These are phyloP conservation scores for Isabelozyma pseudorhagii DNA, from an alignment of 805 yeast genomes.

Conservation along the genomic window DNA sequence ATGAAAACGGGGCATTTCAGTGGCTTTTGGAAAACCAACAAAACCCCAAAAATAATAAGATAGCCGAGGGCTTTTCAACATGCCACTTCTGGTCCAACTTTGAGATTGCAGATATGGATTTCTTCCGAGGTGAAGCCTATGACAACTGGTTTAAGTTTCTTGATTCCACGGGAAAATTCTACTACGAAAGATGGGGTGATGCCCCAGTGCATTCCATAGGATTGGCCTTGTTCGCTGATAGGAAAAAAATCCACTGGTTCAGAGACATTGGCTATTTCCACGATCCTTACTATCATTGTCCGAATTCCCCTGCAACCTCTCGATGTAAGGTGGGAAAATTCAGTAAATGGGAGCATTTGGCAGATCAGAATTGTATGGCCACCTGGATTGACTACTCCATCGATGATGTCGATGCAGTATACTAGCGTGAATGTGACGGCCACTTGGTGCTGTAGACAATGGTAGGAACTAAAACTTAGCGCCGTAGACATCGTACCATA, in stretches of 20 bases:
- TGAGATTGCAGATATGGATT: constrained; percentile 83
- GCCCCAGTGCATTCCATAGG: constrained; percentile 88
- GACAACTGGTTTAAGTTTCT: constrained; percentile 58
- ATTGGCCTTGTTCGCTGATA: constrained; percentile 66
- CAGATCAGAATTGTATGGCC: constrained; percentile 72
- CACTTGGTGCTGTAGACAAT: background rate
- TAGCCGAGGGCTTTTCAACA: constrained; percentile 52
- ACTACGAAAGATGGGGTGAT: constrained; percentile 92
- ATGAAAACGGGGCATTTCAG: constrained; percentile 48
- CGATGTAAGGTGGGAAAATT: constrained; percentile 57
- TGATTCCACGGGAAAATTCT: constrained; percentile 74
- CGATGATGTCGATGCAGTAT: constrained; percentile 13
- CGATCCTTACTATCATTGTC: constrained; percentile 74
- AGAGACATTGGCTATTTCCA: constrained; percentile 79
- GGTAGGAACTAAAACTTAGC: too few species aligned
- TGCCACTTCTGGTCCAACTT: constrained; percentile 93
- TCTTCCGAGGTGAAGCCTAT: constrained; percentile 68
- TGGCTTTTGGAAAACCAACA: constrained; percentile 52
- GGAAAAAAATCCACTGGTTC: constrained; percentile 75
- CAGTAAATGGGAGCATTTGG: constrained; percentile 46
- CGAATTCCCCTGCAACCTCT: constrained; percentile 44
- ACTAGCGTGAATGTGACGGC: constrained; percentile 2
- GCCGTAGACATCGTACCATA: too few species aligned
- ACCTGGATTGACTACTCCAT: constrained; percentile 56
- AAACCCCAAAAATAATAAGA: constrained; percentile 41